Conservation (phyloP, 345 rosid genomes). For the Pistacia atlantica region DNA sequence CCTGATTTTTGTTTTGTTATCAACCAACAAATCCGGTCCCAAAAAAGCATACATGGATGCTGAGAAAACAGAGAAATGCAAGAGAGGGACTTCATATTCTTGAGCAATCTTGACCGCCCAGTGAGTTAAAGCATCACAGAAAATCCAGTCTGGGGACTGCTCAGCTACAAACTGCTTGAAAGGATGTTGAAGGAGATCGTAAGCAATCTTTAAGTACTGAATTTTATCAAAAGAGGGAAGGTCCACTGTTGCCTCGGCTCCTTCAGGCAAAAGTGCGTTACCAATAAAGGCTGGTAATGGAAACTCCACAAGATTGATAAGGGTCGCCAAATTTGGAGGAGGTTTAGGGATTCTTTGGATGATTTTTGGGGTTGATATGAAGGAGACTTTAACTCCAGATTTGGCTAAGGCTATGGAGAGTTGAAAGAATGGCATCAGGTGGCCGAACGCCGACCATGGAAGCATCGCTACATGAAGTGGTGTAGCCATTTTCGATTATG, state of each 20-base stretch:
- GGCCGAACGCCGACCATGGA: constrained; percentile 28
- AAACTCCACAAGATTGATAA: constrained; percentile 16
- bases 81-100: constrained; percentile 21
- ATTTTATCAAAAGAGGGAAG: constrained; percentile 22
- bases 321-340: constrained; percentile 13
- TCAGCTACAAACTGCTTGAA: constrained; percentile 17
- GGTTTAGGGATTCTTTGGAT: constrained; percentile 32
- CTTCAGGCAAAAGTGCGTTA: constrained; percentile 13
- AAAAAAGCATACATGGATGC: background rate
- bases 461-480: constrained; percentile 18
- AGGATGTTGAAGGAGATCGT: constrained; percentile 33
- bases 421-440: constrained; percentile 28
- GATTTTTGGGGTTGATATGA: constrained; percentile 26
- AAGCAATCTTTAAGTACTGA: constrained; percentile 27
- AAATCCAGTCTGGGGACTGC: constrained; percentile 28
- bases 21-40: constrained; percentile 4
- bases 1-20: constrained; percentile 1
- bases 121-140: constrained; percentile 22
- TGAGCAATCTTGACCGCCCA: constrained; percentile 29
- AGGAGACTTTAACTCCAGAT: constrained; percentile 24
- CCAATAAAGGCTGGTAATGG: constrained; percentile 24
- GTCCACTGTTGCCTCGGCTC: constrained; percentile 41
- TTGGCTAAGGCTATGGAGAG: constrained; percentile 27
- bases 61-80: constrained; percentile 20
- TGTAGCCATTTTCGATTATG: background rate